These are phyloP conservation scores for Pythium guiyangense DNA, from an alignment of 352 stramenopile species.

Conservation along the genomic window DNA sequence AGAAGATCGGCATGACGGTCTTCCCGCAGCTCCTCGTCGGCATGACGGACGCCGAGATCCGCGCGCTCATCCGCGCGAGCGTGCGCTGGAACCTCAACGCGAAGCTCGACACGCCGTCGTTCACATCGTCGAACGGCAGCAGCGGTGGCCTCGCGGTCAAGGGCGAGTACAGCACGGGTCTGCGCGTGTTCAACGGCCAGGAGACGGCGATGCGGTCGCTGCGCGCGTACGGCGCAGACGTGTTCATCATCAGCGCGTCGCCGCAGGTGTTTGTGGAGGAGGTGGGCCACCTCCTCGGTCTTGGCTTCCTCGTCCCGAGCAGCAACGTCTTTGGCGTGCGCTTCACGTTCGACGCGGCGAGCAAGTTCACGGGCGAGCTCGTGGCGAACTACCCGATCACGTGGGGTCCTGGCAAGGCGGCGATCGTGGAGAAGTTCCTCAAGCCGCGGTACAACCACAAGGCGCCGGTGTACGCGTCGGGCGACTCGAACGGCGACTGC, in stretches of 20 bases:
- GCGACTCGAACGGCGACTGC: constrained; percentile 56
- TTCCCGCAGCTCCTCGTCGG: constrained; percentile 48
- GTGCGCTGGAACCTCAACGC: constrained; percentile 55
- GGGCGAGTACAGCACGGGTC: no score
- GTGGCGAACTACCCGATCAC: constrained; percentile 56
- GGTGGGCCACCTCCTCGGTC: constrained; percentile 29
- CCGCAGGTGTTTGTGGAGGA: constrained; percentile 53
- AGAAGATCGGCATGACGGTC: constrained; percentile 51
- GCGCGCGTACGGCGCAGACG: constrained; percentile 28
- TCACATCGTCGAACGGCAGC: no score
- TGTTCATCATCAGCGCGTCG: constrained; percentile 64
- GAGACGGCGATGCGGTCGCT: constrained; percentile 63
- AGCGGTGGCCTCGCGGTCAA: no score
- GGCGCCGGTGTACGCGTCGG: constrained; percentile 43
- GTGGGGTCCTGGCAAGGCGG: constrained; percentile 53
- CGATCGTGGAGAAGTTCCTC: constrained; percentile 41
- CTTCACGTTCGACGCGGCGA: constrained; percentile 29
- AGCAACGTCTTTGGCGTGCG: constrained; percentile 53
- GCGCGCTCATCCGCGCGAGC: constrained; percentile 35
- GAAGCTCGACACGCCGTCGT: no score
- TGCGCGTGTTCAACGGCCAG: no score
- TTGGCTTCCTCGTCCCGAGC: constrained; percentile 48
- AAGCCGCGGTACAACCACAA: constrained; percentile 40
- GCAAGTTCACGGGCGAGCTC: constrained; percentile 38
- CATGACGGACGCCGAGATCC: constrained; percentile 52